phyloP scores from a whole-genome alignment of 2,329 filamentous ascomycete species.

The Colletotrichum chlorophyti region DNA sequence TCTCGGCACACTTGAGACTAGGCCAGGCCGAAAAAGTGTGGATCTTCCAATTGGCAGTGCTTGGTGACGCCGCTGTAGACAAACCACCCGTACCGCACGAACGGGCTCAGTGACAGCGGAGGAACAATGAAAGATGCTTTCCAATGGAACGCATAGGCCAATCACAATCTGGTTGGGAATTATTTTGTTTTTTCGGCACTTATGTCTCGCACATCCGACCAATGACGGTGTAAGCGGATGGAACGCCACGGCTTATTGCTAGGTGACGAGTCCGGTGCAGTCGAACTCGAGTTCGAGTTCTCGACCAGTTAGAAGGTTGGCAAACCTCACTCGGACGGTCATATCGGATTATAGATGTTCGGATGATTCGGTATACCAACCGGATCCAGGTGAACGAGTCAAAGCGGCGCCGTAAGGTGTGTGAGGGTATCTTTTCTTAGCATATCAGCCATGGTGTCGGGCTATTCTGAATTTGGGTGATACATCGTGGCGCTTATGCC shows the following conservation, averaged over 20 bases:
- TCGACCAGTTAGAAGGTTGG: not conserved
- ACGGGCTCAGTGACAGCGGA: not conserved
- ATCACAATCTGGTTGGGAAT: too few relatives aligned
- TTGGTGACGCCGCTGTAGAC: constrained; percentile 6
- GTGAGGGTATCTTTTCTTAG: not conserved
- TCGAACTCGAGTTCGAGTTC: not conserved
- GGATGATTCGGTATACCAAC: constrained; percentile 5
- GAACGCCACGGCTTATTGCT: not conserved
- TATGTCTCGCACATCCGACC: not conserved
- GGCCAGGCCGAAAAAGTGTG: constrained; percentile 4
- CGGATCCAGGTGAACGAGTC: constrained; percentile 1
- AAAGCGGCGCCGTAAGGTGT: constrained; percentile 12
- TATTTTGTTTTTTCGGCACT: not conserved
- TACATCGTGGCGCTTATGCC: not conserved
- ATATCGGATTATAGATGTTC: not conserved
- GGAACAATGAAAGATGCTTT: too few relatives aligned
- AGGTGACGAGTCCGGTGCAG: not conserved
- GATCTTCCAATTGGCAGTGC: too few relatives aligned
- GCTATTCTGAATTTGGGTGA: not conserved
- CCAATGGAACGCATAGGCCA: too few relatives aligned
- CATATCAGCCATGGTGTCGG: not conserved
- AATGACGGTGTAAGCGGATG: not conserved
- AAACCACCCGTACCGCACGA: constrained; percentile 1
- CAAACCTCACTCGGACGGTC: too few relatives aligned
- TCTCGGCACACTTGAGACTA: not conserved